phyloP scores from a whole-genome alignment of 2,329 filamentous ascomycete species.

The Fusarium sp. region DNA sequence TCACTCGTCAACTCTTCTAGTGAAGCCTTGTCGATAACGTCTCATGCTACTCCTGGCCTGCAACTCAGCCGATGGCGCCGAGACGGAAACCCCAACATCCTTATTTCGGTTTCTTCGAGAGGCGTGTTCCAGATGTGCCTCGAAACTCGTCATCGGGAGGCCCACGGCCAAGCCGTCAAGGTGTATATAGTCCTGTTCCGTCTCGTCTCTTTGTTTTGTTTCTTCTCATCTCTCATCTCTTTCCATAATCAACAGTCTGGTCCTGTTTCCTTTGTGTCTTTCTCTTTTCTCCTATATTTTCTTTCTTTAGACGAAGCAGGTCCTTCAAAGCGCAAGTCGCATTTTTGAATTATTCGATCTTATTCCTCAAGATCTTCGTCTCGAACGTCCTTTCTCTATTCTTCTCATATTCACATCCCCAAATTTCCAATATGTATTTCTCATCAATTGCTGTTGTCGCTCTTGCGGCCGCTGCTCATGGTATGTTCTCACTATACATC shows the following conservation, averaged over 20 bases:
- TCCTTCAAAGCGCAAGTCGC: constrained; percentile 49
- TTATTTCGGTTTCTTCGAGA: constrained; percentile 14
- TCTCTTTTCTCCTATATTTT: constrained; percentile 43
- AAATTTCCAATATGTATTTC: constrained; percentile 63
- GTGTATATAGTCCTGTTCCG: constrained; percentile 49
- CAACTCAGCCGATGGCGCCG: constrained; percentile 25
- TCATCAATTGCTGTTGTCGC: constrained; percentile 59
- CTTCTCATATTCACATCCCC: constrained; percentile 21
- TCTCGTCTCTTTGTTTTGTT: constrained; percentile 40
- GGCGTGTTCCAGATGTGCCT: constrained; percentile 46
- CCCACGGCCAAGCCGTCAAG: constrained; percentile 5
- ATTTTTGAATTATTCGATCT: constrained; percentile 24
- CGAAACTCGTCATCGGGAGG: constrained; percentile 24
- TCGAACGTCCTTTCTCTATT: constrained; percentile 43
- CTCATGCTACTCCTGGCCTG: constrained; percentile 33
- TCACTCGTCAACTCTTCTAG: constrained; percentile 21
- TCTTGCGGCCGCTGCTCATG: constrained; percentile 60
- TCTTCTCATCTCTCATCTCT: constrained; percentile 34
- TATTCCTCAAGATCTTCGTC: constrained; percentile 7
- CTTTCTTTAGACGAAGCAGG: constrained; percentile 47
- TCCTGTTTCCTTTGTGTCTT: constrained; percentile 45
- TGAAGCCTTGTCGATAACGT: constrained; percentile 23
- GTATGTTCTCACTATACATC: constrained; percentile 46
- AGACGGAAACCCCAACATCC: constrained; percentile 42
- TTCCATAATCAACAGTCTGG: constrained; percentile 43